Percentiles rank a stretch among this genome's conserved stretches.
Conservation (phyloP, 495 filamentous ascomycete genomes). For the Umbilicaria muhlenbergii region DNA sequence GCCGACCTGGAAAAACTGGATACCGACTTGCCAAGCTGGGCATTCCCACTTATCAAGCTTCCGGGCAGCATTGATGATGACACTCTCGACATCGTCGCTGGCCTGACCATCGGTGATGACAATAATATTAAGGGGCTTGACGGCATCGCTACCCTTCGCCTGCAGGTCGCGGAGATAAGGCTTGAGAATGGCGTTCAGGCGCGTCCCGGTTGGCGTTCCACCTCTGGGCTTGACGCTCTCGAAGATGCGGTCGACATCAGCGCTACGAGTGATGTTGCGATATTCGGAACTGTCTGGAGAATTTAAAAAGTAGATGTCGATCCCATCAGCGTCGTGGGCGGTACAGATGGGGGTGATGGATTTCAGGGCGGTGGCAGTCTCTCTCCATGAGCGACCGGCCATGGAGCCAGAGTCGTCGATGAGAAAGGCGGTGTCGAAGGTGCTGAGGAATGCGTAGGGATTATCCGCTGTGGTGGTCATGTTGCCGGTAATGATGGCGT, state of each 20-base stretch:
- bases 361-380: slow-evolving; percentile 55
- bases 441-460: slow-evolving; percentile 64
- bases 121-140: slow-evolving; percentile 86
- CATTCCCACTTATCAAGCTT: slow-evolving; percentile 58
- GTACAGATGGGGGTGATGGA: slow-evolving; percentile 79
- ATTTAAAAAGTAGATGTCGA: slow-evolving; percentile 93
- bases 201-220: slow-evolving; percentile 59
- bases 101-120: slow-evolving; percentile 84
- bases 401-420: slow-evolving; percentile 90
- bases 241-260: slow-evolving; percentile 52
- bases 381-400: slow-evolving; percentile 61
- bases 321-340: slow-evolving; percentile 68
- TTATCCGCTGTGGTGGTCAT: slow-evolving; percentile 30
- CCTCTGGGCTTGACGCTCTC: slow-evolving; percentile 41
- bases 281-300: slow-evolving; percentile 28
- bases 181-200: slow-evolving; percentile 56
- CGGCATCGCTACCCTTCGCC: slow-evolving; percentile 24
- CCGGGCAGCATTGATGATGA: slow-evolving; percentile 51
- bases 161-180: slow-evolving; percentile 43
- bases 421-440: slow-evolving; percentile 84
- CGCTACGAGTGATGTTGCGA: slow-evolving; percentile 36
- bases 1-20: slow-evolving; percentile 97
- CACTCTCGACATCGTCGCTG: slow-evolving; percentile 61
- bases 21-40: slow-evolving; percentile 72
- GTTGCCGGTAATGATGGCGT: not conserved